phyloP scores from a whole-genome alignment of 1,284 basidiomycete species.

The Boletus semigastroideus region DNA sequence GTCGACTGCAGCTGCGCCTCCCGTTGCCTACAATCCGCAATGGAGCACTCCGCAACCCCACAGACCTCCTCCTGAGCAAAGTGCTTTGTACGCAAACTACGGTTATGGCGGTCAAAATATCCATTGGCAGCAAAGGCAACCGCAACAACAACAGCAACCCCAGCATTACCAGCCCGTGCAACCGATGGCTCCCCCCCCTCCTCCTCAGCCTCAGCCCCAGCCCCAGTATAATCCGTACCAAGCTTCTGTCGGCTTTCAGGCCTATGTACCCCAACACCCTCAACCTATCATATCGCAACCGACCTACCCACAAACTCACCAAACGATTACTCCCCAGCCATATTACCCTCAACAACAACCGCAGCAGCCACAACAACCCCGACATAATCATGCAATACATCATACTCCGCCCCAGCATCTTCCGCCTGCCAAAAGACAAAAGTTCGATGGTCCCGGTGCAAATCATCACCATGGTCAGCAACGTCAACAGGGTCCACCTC shows the following conservation, averaged over 20 bases:
- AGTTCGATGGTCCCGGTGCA: slow-evolving; percentile 73
- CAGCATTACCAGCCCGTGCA: slow-evolving; percentile 54
- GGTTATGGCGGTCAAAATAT: slow-evolving; percentile 67
- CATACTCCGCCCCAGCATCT: slow-evolving; percentile 68
- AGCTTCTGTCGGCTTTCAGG: slow-evolving; percentile 64
- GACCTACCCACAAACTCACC: slow-evolving; percentile 38
- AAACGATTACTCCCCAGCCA: slow-evolving; percentile 37
- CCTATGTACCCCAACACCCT: slow-evolving; percentile 61
- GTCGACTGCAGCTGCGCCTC: slow-evolving; percentile 30
- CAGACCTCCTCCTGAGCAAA: slow-evolving; percentile 68
- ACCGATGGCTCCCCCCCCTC: slow-evolving; percentile 50
- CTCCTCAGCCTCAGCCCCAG: slow-evolving; percentile 55
- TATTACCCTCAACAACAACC: slow-evolving; percentile 45
- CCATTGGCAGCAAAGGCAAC: slow-evolving; percentile 64
- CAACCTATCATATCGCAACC: slow-evolving; percentile 44
- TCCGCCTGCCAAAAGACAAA: slow-evolving; percentile 79
- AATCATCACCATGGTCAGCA: slow-evolving; percentile 46
- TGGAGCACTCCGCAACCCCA: slow-evolving; percentile 63
- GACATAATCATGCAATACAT: slow-evolving; percentile 51
- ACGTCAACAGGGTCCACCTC: slow-evolving; percentile 30
- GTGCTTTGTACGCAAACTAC: slow-evolving; percentile 80
- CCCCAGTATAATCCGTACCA: slow-evolving; percentile 76
- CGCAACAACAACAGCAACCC: slow-evolving; percentile 39
- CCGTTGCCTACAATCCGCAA: slow-evolving; percentile 56
- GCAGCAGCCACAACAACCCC: slow-evolving; percentile 47